Conservation (phyloP, 257 asterid species). For the Plantago major region DNA sequence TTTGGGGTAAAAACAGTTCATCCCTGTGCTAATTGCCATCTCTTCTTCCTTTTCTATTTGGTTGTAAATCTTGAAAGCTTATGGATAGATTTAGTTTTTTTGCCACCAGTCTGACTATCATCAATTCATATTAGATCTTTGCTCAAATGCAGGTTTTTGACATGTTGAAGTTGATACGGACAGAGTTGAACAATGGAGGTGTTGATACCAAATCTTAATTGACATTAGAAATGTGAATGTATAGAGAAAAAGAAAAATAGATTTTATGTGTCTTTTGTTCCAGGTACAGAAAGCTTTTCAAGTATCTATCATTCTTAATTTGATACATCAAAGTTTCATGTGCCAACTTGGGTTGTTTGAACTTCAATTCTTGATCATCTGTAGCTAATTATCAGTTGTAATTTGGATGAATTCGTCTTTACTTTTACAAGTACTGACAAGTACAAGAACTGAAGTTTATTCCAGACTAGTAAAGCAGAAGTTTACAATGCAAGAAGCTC, state of each 20-base stretch:
- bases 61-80: neutral
- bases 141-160: slow-evolving; percentile 46
- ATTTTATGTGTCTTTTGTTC: too few relatives aligned
- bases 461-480: too few relatives aligned
- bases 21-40: neutral
- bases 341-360: too few relatives aligned
- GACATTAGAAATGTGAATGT: neutral
- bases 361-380: too few relatives aligned
- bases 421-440: too few relatives aligned
- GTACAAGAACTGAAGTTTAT: too few relatives aligned
- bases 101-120: neutral
- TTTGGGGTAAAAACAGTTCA: slow-evolving; percentile 36
- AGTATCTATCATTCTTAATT: too few relatives aligned
- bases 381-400: too few relatives aligned
- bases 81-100: neutral
- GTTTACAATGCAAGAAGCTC: too few relatives aligned
- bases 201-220: slow-evolving; percentile 16
- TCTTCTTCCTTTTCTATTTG: neutral
- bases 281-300: too few relatives aligned
- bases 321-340: too few relatives aligned
- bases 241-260: neutral
- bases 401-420: too few relatives aligned
- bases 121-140: neutral
- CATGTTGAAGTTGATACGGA: slow-evolving; percentile 46
- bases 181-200: slow-evolving; percentile 38